Conservation (phyloP, 2,329 filamentous ascomycete genomes). For the Beauveria rudraprayagi region DNA sequence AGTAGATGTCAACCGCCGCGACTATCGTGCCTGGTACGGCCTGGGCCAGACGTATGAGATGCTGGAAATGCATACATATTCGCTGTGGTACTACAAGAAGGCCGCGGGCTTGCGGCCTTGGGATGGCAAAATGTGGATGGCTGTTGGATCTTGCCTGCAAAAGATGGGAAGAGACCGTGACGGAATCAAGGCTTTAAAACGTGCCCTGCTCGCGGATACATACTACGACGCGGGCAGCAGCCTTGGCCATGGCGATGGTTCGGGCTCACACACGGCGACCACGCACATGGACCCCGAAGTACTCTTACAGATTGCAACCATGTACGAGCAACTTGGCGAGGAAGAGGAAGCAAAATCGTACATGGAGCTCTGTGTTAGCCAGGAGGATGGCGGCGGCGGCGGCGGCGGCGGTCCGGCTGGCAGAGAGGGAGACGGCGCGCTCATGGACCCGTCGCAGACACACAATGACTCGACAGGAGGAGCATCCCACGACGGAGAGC, state of each 20-base stretch:
- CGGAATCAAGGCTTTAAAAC: constrained; percentile 90
- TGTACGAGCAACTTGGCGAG: constrained; percentile 77
- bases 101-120: constrained; percentile 88
- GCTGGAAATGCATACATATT: constrained; percentile 95
- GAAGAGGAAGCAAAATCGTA: constrained; percentile 78
- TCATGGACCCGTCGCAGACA: constrained; percentile 41
- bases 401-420: constrained; percentile 45
- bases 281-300: constrained; percentile 79
- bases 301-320: constrained; percentile 76
- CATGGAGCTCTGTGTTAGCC: constrained; percentile 91
- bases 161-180: constrained; percentile 83
- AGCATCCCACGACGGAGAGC: constrained; percentile 27
- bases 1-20: constrained; percentile 90
- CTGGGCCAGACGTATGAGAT: constrained; percentile 96
- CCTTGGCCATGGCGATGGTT: constrained; percentile 38
- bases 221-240: constrained; percentile 65
- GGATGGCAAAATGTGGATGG: constrained; percentile 98
- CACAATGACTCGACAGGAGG: constrained; percentile 44
- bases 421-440: constrained; percentile 32
- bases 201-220: constrained; percentile 78
- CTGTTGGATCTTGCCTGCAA: constrained; percentile 83
- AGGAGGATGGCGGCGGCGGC: constrained; percentile 67
- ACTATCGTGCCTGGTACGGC: constrained; percentile 97
- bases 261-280: constrained; percentile 42
- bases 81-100: constrained; percentile 94